Base-by-base conservation (phyloP, 176 grass and related monocot genomes). In the Bromus sterilis region DNA sequence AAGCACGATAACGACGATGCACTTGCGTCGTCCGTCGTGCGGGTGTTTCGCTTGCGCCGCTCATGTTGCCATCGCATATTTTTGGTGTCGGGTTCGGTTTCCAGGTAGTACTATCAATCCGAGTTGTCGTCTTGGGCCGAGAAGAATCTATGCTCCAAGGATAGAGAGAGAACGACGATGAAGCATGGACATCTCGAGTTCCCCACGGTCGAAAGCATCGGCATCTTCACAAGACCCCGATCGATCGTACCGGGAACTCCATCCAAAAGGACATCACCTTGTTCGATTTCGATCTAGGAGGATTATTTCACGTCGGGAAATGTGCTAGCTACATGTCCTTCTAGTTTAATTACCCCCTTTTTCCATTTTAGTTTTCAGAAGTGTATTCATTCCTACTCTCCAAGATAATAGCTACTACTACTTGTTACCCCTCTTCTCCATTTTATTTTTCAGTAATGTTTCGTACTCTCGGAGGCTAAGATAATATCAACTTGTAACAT, bases 111-210 rank as follows among this genome's bases (percentile, higher is more conserved):
- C n/a, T 66, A 20, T 68, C 12, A 37, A 34, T 79, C 29, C 1
- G 21, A n/a, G n/a, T n/a, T 49, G 29, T 51, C 77, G 35, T 62
- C 24, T 78, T 39, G 16, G 23, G 30, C 6, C 20, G 20, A 36
- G 43, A 68, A 80, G 63, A 68, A 80, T 68, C 43, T 79, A 34
- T 79, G 58, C 77, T 65, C 21, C 10, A 35, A 67, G 14, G 5
- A 13, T 51, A 21, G 16, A 8, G 12, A 21, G 24, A 77, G 21
- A 4, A 28, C 33, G 39, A 71, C n/a, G 39, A 33, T n/a, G 20
- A 33, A 33, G 71, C 71, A 4, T 53, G 35, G 31, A 32, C 48
- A 14, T 35, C 46, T 51, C 31, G 53, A 18, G 36, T 2, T 76
- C 6, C 24, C 42, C 4, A 13, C 20, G 18, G 36, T 69, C 35